Evolutionary conservation across 768 basidiomycete genomes (phyloP).

Genomic region (Macrolepiota fuliginosa): DNA sequence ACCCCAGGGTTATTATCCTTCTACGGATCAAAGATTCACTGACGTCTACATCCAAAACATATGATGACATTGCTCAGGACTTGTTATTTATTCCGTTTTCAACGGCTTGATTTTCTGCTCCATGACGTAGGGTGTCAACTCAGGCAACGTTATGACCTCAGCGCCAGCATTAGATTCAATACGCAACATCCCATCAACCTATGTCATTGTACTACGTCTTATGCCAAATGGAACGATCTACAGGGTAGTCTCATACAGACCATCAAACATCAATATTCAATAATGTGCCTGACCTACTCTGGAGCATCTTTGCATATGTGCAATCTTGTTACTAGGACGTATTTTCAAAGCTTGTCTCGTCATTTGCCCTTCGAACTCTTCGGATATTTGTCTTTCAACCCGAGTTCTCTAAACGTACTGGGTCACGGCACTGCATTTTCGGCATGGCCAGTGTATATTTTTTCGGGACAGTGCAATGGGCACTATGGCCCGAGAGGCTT

Average conservation of each 20-base stretch:
- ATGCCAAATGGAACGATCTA: not conserved
- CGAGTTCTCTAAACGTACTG: not conserved
- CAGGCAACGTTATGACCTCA: not conserved
- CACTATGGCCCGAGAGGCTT: too few relatives aligned
- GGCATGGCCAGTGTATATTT: not conserved
- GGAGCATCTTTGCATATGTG: not conserved
- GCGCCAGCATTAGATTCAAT: not conserved
- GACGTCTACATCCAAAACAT: not conserved
- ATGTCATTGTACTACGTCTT: not conserved
- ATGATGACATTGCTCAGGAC: constrained; percentile 6
- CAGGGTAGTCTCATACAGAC: not conserved
- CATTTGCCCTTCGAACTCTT: not conserved
- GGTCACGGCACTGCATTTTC: not conserved
- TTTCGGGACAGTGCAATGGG: too few relatives aligned
- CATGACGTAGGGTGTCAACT: constrained; percentile 5
- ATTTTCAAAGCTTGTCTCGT: not conserved
- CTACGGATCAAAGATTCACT: not conserved
- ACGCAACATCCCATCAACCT: not conserved
- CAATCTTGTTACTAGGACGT: not conserved
- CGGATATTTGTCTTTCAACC: not conserved
- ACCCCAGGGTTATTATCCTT: not conserved
- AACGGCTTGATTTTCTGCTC: constrained; percentile 1
- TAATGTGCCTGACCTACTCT: not conserved
- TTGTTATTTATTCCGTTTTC: not conserved
- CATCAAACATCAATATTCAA: not conserved